These are phyloP conservation scores for Trichoderma virens DNA, from an alignment of 495 filamentous ascomycete species.

Conservation along the genomic window DNA sequence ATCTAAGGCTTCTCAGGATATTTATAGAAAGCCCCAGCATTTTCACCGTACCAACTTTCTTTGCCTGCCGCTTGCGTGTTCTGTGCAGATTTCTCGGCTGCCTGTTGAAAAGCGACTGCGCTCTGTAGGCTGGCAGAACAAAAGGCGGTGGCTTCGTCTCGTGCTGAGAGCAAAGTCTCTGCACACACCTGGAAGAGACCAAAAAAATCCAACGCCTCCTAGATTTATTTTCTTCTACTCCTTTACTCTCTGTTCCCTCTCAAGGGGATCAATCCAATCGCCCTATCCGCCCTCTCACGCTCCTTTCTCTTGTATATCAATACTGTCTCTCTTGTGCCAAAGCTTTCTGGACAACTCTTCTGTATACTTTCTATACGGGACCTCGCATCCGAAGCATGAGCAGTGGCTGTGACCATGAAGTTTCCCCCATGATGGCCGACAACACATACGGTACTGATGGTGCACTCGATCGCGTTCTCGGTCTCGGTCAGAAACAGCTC, in stretches of 20 bases:
- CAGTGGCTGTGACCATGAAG: not conserved
- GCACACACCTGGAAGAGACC: not conserved
- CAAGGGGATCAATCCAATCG: not conserved
- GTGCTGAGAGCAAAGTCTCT: not conserved
- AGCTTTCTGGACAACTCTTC: not conserved
- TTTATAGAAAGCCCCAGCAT: not conserved
- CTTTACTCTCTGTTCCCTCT: not conserved
- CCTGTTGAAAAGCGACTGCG: not conserved
- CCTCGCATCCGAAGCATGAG: not conserved
- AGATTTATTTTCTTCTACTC: not conserved
- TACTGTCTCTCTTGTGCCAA: not conserved
- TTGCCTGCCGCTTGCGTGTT: not conserved
- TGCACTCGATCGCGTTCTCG: constrained; percentile 8
- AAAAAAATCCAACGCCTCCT: not conserved
- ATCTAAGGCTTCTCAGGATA: not conserved
- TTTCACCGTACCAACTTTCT: not conserved
- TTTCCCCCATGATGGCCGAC: not conserved
- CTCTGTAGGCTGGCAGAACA: not conserved
- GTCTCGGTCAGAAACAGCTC: not conserved
- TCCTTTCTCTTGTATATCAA: not conserved
- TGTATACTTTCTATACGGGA: not conserved
- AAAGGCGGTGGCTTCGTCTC: not conserved
- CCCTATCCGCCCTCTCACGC: not conserved
- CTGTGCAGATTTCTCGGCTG: not conserved
- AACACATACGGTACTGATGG: not conserved